Percentiles rank a stretch among this genome's conserved stretches.
These are phyloP conservation scores for Lasiodiplodia hormozganensis DNA, from an alignment of 2,329 filamentous ascomycete species.

Conservation along the genomic window DNA sequence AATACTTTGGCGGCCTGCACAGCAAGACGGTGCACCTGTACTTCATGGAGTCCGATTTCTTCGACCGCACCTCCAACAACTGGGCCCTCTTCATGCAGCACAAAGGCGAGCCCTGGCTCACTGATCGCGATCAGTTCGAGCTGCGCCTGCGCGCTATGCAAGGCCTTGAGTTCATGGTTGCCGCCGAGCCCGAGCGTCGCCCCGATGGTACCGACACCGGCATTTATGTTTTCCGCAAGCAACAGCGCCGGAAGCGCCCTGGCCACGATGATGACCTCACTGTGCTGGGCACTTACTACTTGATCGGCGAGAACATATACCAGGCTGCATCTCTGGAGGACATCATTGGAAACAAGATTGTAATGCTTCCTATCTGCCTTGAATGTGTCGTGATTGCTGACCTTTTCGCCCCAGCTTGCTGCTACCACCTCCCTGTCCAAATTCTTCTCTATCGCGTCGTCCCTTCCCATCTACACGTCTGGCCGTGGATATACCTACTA, in stretches of 20 bases:
- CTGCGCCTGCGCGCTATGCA: slow-evolving; percentile 59
- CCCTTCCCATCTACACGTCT: slow-evolving; percentile 64
- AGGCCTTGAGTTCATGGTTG: slow-evolving; percentile 67
- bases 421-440: slow-evolving; percentile 63
- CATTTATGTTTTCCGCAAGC: slow-evolving; percentile 68
- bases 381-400: neutral
- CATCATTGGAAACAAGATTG: slow-evolving; percentile 62
- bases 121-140: slow-evolving; percentile 65
- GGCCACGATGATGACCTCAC: slow-evolving; percentile 60
- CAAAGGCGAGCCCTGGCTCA: slow-evolving; percentile 55
- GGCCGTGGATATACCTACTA: slow-evolving; percentile 67
- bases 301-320: slow-evolving; percentile 66
- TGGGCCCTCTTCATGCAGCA: slow-evolving; percentile 57
- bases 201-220: slow-evolving; percentile 52
- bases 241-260: slow-evolving; percentile 44
- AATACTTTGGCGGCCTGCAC: slow-evolving; percentile 25
- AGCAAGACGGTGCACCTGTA: slow-evolving; percentile 62
- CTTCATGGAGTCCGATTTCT: slow-evolving; percentile 69
- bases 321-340: slow-evolving; percentile 68
- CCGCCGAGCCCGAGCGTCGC: slow-evolving; percentile 61
- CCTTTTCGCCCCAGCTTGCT: slow-evolving; percentile 52
- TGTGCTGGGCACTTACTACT: slow-evolving; percentile 65
- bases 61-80: slow-evolving; percentile 67
- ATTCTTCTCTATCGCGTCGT: slow-evolving; percentile 60
- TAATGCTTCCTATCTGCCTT: slow-evolving; percentile 40